Evolutionary conservation across 768 basidiomycete genomes (phyloP).

Genomic region (Xerocomellus amylosporus): DNA sequence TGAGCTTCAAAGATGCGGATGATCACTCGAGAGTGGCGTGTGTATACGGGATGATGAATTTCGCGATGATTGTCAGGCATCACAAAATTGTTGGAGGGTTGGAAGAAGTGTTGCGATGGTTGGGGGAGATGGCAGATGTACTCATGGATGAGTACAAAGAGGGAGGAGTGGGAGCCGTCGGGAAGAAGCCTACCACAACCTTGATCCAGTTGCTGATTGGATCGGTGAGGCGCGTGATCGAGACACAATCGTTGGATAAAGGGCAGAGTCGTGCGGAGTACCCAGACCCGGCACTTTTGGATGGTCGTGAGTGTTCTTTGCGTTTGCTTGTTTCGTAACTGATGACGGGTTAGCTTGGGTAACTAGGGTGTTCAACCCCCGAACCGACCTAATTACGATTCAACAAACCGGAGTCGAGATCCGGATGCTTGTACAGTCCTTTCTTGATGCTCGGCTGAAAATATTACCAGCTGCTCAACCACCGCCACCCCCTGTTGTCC

Average conservation of each 20-base stretch:
- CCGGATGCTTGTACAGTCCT: constrained; percentile 54
- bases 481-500: constrained; percentile 32
- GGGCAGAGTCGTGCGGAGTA: constrained; percentile 40
- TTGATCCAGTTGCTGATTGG: constrained; percentile 55
- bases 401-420: constrained; percentile 51
- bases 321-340: constrained; percentile 2
- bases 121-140: constrained; percentile 53
- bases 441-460: constrained; percentile 54
- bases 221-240: constrained; percentile 52
- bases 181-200: constrained; percentile 32
- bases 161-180: constrained; percentile 21
- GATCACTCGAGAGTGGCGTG: constrained; percentile 61
- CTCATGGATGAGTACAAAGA: constrained; percentile 56
- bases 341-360: constrained; percentile 51
- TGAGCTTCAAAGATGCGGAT: constrained; percentile 66
- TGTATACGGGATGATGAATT: constrained; percentile 71
- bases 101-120: constrained; percentile 57
- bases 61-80: constrained; percentile 59
- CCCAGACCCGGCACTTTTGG: constrained; percentile 60
- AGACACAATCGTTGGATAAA: constrained; percentile 38
- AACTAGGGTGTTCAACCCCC: constrained; percentile 44
- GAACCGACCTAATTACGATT: constrained; percentile 41
- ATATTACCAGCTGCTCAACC: constrained; percentile 42
- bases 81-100: constrained; percentile 44
- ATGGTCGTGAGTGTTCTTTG: constrained; percentile 44